phyloP scores from a whole-genome alignment of 805 yeast genomes.

The Danielia reshetovae region DNA sequence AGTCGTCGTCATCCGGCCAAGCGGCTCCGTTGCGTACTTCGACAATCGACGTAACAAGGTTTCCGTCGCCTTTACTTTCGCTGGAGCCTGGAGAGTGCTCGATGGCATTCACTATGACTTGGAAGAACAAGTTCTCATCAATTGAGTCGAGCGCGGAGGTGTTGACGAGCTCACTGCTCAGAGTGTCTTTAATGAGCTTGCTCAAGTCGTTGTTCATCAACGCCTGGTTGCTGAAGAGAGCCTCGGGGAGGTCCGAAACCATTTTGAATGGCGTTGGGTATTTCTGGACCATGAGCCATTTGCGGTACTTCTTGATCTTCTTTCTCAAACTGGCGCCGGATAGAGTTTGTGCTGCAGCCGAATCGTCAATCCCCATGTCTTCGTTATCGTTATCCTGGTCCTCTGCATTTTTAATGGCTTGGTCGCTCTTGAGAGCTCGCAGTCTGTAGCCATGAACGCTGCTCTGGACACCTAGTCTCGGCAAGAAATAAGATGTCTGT shows the following conservation, averaged over 20 bases:
- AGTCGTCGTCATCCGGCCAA: slow-evolving; percentile 38
- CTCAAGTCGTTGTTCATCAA: slow-evolving; percentile 30
- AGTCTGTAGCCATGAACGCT: slow-evolving; percentile 49
- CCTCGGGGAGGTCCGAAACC: slow-evolving; percentile 33
- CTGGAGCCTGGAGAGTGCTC: slow-evolving; percentile 13
- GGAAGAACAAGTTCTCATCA: slow-evolving; percentile 37
- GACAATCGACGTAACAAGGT: slow-evolving; percentile 23
- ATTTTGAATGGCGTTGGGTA: slow-evolving; percentile 36
- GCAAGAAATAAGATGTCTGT: slow-evolving; percentile 47
- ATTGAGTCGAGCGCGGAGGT: slow-evolving; percentile 24
- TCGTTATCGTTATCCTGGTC: slow-evolving; percentile 47
- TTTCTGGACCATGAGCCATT: slow-evolving; percentile 25
- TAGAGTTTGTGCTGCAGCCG: slow-evolving; percentile 11
- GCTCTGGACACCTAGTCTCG: slow-evolving; percentile 62
- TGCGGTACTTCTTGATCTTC: slow-evolving; percentile 28
- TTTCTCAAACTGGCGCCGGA: slow-evolving; percentile 31
- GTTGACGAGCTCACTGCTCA: slow-evolving; percentile 22
- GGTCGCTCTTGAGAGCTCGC: slow-evolving; percentile 6
- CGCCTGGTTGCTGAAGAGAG: slow-evolving; percentile 30
- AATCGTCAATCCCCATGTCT: slow-evolving; percentile 39
- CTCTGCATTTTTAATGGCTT: slow-evolving; percentile 12
- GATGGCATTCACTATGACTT: slow-evolving; percentile 34
- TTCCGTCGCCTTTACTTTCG: background rate
- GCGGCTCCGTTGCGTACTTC: slow-evolving; percentile 41
- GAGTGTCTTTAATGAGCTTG: slow-evolving; percentile 24